Evolutionary conservation across 2,329 filamentous ascomycete genomes (phyloP).

Genomic region (Phialophora macrospora): DNA sequence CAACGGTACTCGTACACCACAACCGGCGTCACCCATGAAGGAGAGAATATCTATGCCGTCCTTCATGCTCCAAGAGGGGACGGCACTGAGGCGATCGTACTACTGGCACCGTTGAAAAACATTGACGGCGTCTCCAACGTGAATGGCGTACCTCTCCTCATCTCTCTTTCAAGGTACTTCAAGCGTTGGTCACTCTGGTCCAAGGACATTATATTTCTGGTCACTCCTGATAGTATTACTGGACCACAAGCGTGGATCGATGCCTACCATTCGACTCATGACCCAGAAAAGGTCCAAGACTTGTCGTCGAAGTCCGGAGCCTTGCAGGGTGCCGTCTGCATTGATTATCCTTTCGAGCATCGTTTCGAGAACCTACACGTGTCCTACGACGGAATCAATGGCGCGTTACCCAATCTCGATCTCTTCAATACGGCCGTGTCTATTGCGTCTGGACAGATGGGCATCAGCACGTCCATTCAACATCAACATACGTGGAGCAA

Average conservation of each 20-base stretch:
- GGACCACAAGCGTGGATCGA: slow-evolving; percentile 97
- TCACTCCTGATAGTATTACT: slow-evolving; percentile 85
- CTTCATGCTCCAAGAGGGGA: slow-evolving; percentile 92
- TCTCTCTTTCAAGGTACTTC: slow-evolving; percentile 92
- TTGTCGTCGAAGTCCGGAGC: slow-evolving; percentile 90
- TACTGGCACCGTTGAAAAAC: slow-evolving; percentile 88
- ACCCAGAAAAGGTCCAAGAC: slow-evolving; percentile 70
- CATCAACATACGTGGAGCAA: slow-evolving; percentile 73
- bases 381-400: slow-evolving; percentile 93
- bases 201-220: slow-evolving; percentile 93
- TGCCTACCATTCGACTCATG: slow-evolving; percentile 91
- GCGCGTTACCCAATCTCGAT: slow-evolving; percentile 92
- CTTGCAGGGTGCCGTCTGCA: slow-evolving; percentile 87
- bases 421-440: slow-evolving; percentile 91
- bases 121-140: slow-evolving; percentile 78
- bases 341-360: slow-evolving; percentile 86
- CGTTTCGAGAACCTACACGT: slow-evolving; percentile 88
- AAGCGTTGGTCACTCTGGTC: slow-evolving; percentile 98
- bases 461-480: slow-evolving; percentile 73
- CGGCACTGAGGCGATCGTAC: slow-evolving; percentile 93
- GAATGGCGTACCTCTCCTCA: slow-evolving; percentile 81
- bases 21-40: slow-evolving; percentile 72
- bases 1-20: slow-evolving; percentile 88
- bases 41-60: slow-evolving; percentile 92
- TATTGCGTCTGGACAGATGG: slow-evolving; percentile 90